Evolutionary conservation across 495 filamentous ascomycete genomes (phyloP).

Genomic region (Hapsidospora chrysogenum): DNA sequence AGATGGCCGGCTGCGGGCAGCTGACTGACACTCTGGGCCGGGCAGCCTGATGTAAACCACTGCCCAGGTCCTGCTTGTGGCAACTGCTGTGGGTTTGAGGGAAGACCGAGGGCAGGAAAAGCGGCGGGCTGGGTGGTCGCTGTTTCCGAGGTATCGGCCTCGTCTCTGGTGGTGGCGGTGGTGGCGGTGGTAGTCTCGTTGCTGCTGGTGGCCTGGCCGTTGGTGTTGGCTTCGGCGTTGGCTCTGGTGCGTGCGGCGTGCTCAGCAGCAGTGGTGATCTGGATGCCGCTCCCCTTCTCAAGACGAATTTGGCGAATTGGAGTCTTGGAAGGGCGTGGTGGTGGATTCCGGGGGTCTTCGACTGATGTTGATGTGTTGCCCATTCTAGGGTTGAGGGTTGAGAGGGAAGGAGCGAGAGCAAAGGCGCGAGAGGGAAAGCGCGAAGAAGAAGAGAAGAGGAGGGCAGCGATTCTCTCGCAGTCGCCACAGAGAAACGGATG

Average conservation of each 20-base stretch:
- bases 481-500: too few relatives aligned
- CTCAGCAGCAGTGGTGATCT: not conserved
- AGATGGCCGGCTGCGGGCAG: not conserved
- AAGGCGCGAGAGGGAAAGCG: not conserved
- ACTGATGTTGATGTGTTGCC: not conserved
- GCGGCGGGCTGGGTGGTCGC: slow-evolving; percentile 1
- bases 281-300: not conserved
- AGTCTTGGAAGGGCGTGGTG: not conserved
- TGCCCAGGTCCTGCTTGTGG: not conserved
- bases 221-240: not conserved
- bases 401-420: too few relatives aligned
- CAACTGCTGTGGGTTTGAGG: slow-evolving; percentile 1
- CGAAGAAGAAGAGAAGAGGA: not conserved
- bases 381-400: too few relatives aligned
- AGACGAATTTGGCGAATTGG: not conserved
- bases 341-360: not conserved
- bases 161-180: not conserved
- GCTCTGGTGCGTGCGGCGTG: too few relatives aligned
- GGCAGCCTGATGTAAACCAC: not conserved
- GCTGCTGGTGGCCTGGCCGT: not conserved
- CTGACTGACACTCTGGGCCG: slow-evolving; percentile 4
- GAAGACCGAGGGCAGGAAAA: slow-evolving; percentile 1
- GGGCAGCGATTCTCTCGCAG: too few relatives aligned
- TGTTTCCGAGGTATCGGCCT: not conserved
- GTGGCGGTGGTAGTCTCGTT: not conserved